Evolutionary conservation across 345 rosid genomes (phyloP).

Genomic region (Gossypium sturtianum): DNA sequence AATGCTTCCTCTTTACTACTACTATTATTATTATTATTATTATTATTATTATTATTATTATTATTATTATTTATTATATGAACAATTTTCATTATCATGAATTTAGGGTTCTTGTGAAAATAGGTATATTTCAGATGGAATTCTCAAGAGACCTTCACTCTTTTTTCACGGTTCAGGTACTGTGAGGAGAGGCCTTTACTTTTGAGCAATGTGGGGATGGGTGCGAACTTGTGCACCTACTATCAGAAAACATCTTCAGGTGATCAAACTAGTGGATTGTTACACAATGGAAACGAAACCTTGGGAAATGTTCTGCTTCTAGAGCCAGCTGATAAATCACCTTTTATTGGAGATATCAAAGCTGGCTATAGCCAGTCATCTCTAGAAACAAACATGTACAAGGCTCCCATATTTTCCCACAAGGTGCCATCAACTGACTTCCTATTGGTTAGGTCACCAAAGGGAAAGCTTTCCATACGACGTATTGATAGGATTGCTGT

Average conservation of each 20-base stretch:
- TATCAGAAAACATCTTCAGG: constrained; percentile 73
- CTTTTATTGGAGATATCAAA: constrained; percentile 90
- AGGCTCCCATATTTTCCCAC: constrained; percentile 85
- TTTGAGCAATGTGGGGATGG: constrained; percentile 91
- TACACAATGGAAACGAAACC: constrained; percentile 51
- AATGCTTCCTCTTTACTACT: neutral
- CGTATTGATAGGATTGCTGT: constrained; percentile 85
- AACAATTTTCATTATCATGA: neutral
- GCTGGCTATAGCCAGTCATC: constrained; percentile 80
- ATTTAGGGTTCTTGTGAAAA: neutral
- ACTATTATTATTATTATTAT: too few species aligned
- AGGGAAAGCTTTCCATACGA: constrained; percentile 89
- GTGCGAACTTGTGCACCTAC: constrained; percentile 87
- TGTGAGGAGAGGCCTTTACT: constrained; percentile 95
- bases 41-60: too few species aligned
- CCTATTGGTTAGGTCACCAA: constrained; percentile 84
- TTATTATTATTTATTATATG: too few species aligned
- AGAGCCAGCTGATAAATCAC: constrained; percentile 88
- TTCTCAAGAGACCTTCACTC: neutral
- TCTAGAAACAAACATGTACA: constrained; percentile 90
- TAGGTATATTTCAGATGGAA: constrained; percentile 1
- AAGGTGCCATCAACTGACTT: constrained; percentile 80
- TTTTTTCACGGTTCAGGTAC: constrained; percentile 42
- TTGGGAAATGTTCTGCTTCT: constrained; percentile 65
- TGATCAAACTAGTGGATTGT: constrained; percentile 58